A percentile compares a stretch with the other conserved stretches of the same genome.
Evolutionary conservation across 352 stramenopile genomes (phyloP).

Genomic region (Peronosclerospora sorghi): DNA sequence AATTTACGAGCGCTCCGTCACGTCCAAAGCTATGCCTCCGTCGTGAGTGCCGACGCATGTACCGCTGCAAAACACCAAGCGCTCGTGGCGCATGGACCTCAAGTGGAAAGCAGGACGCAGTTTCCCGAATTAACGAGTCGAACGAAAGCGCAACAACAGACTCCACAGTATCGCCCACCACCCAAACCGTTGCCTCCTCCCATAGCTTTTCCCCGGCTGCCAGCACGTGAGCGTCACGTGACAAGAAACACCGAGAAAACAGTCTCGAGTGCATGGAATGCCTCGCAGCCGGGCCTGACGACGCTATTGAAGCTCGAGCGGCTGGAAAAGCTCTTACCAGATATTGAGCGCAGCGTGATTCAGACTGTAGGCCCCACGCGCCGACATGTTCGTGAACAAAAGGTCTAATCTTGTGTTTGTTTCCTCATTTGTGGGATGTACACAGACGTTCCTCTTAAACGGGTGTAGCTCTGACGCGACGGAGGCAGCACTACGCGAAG

Average conservation of each 20-base stretch:
- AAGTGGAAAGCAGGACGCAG: slow-evolving; percentile 38
- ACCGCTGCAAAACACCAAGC: slow-evolving; percentile 12
- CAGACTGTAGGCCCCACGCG: too few relatives aligned
- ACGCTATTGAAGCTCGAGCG: slow-evolving; percentile 59
- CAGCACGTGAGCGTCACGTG: slow-evolving; percentile 1
- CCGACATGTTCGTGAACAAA: background rate
- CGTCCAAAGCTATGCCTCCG: slow-evolving; percentile 51
- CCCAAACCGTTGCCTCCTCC: slow-evolving; percentile 19
- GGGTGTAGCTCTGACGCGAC: slow-evolving; percentile 50
- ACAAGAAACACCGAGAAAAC: slow-evolving; percentile 8
- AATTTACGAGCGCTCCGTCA: slow-evolving; percentile 42
- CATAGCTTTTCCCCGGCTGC: slow-evolving; percentile 16
- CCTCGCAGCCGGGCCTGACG: slow-evolving; percentile 39
- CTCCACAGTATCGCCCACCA: slow-evolving; percentile 17
- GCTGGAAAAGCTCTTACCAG: slow-evolving; percentile 43
- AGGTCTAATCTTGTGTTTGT: slow-evolving; percentile 5
- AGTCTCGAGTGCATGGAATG: slow-evolving; percentile 22
- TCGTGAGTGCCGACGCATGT: slow-evolving; percentile 26
- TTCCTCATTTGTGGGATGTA: slow-evolving; percentile 3
- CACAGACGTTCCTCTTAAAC: slow-evolving; percentile 61
- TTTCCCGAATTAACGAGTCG: slow-evolving; percentile 31
- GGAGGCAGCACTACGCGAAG: slow-evolving; percentile 49
- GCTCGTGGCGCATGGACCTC: slow-evolving; percentile 15
- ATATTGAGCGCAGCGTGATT: slow-evolving; percentile 40
- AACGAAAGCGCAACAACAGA: too few relatives aligned